Percentiles rank a stretch among this genome's conserved stretches.
Conservation (phyloP, 805 yeast genomes). For the Saccharomycopsis selenospora region DNA sequence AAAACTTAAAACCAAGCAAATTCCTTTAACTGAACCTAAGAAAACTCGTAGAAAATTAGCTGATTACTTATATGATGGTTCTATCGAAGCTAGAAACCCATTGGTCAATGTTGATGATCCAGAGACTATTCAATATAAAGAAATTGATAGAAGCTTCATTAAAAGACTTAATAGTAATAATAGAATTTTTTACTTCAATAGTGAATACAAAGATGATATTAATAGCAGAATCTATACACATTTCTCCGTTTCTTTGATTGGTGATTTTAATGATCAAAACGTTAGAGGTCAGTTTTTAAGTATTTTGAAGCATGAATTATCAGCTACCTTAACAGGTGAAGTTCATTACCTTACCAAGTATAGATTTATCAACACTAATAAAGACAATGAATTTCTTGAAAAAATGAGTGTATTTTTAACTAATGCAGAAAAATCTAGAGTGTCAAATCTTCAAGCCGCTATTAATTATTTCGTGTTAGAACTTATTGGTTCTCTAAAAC, state of each 20-base stretch:
- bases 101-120: conserved; percentile 44
- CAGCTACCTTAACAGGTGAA: conserved; percentile 8
- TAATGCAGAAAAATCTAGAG: conserved; percentile 26
- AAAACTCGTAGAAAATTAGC: conserved; percentile 28
- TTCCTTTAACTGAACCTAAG: conserved; percentile 23
- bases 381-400: conserved; percentile 23
- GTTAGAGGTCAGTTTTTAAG: conserved; percentile 40
- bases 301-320: conserved; percentile 25
- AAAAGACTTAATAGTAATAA: background rate
- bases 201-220: conserved; percentile 17
- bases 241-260: conserved; percentile 39
- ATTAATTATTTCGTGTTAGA: conserved; percentile 13
- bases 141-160: background rate
- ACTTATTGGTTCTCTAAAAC: conserved; percentile 19
- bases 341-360: conserved; percentile 33
- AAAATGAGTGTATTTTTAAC: conserved; percentile 12
- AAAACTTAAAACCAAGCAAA: conserved; percentile 25
- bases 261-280: conserved; percentile 39
- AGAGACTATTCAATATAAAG: conserved; percentile 26
- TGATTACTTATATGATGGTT: conserved; percentile 36
- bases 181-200: conserved; percentile 12
- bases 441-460: background rate
- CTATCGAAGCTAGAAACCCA: conserved; percentile 40
- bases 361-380: conserved; percentile 31
- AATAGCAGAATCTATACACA: conserved; percentile 27